These are phyloP conservation scores for Sphagnum fallax DNA, from an alignment of 228 moss, liverwort and hornwort species.

Conservation along the genomic window DNA sequence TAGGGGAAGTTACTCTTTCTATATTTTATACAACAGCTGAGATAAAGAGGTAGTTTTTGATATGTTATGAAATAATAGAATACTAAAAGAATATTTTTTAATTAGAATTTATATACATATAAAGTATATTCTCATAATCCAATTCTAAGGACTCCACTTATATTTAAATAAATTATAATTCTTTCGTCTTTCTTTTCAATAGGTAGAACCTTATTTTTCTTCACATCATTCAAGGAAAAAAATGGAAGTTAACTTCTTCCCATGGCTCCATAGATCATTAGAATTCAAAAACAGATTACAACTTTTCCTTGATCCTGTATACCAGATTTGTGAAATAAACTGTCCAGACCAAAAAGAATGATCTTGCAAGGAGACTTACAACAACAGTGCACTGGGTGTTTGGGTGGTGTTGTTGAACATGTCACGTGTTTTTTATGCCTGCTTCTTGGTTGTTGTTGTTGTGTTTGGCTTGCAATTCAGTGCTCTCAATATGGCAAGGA, in stretches of 20 bases:
- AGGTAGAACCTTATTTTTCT: too few species aligned
- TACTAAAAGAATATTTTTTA: not conserved
- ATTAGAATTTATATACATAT: not conserved
- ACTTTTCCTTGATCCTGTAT: not conserved
- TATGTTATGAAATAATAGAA: not conserved
- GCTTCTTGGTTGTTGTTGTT: not conserved
- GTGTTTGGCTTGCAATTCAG: conserved; percentile 28
- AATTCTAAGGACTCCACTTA: too few species aligned
- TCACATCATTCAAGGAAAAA: too few species aligned
- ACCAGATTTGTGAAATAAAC: not conserved
- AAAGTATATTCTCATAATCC: too few species aligned
- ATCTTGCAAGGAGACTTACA: not conserved
- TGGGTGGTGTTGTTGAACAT: not conserved
- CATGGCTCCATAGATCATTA: too few species aligned
- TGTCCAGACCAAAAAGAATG: not conserved
- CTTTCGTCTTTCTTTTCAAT: too few species aligned
- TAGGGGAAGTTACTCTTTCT: too few species aligned
- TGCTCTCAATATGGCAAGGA: conserved; percentile 69
- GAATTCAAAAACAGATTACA: too few species aligned
- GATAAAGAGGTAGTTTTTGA: not conserved
- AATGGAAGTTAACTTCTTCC: too few species aligned
- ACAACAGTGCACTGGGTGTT: not conserved
- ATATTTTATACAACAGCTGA: not conserved
- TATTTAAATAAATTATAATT: too few species aligned
- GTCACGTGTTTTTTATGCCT: not conserved